phyloP scores from a whole-genome alignment of 2,329 filamentous ascomycete species.

The Lachnellula cervina region DNA sequence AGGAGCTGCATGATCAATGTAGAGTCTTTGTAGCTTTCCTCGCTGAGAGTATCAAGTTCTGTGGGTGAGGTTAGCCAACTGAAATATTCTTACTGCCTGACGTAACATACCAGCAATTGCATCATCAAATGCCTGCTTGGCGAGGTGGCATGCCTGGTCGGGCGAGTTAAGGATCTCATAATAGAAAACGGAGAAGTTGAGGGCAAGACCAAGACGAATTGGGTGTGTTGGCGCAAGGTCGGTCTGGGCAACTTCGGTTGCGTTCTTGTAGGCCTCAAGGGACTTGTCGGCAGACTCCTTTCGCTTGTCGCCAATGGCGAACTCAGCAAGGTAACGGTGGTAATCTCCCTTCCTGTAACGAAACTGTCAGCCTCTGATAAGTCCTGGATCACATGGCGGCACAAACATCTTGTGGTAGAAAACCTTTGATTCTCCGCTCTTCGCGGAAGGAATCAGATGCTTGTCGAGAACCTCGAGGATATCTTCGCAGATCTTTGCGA shows the following conservation, averaged over 20 bases:
- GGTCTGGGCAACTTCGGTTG: slow-evolving; percentile 96
- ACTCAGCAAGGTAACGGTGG: slow-evolving; percentile 92
- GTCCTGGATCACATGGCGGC: slow-evolving; percentile 1
- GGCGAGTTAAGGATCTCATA: slow-evolving; percentile 99
- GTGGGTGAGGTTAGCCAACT: too few species aligned
- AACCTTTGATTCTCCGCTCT: slow-evolving; percentile 97
- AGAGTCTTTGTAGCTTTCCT: slow-evolving; percentile 98
- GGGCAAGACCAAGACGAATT: slow-evolving; percentile 92
- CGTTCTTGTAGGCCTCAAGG: slow-evolving; percentile 98
- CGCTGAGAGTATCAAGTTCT: slow-evolving; percentile 90
- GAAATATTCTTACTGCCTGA: too few species aligned
- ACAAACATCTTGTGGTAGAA: slow-evolving; percentile 99
- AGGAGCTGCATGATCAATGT: slow-evolving; percentile 99
- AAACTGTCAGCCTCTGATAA: slow-evolving; percentile 13
- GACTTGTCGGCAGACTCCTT: slow-evolving; percentile 82
- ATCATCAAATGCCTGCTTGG: slow-evolving; percentile 98
- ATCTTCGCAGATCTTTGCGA: slow-evolving; percentile 97
- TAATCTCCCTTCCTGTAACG: slow-evolving; percentile 85
- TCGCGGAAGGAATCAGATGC: slow-evolving; percentile 89
- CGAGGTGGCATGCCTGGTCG: slow-evolving; percentile 94
- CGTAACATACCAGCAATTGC: slow-evolving; percentile 62
- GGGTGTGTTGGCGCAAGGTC: slow-evolving; percentile 97
- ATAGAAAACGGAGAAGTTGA: slow-evolving; percentile 99
- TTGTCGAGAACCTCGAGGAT: slow-evolving; percentile 92
- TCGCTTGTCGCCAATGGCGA: slow-evolving; percentile 87